Evolutionary conservation across 2,329 filamentous ascomycete genomes (phyloP).

Genomic region (Penicillium sp.): DNA sequence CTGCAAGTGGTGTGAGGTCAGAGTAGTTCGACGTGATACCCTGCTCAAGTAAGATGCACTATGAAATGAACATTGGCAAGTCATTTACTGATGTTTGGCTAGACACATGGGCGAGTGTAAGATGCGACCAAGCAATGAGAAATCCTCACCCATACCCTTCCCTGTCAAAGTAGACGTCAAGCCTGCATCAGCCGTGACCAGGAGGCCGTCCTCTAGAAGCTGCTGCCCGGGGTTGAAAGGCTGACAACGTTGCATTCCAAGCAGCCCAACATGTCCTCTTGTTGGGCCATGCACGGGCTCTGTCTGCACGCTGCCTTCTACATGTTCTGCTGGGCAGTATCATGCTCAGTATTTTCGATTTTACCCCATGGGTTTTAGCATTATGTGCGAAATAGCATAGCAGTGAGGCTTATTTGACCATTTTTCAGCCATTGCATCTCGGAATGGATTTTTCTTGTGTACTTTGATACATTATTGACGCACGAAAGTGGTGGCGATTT

Average conservation of each 20-base stretch:
- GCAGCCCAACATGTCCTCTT: not conserved
- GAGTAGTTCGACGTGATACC: conserved; percentile 15
- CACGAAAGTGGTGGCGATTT: not conserved
- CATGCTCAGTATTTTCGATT: not conserved
- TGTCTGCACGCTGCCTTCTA: not conserved
- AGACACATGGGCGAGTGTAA: conserved; percentile 11
- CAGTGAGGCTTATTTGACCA: conserved; percentile 5
- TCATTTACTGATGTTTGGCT: not conserved
- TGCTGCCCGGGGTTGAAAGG: not conserved
- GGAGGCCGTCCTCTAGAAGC: not conserved
- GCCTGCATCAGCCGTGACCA: not conserved
- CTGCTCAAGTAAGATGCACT: conserved; percentile 11
- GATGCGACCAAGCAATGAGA: not conserved
- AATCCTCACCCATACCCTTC: not conserved
- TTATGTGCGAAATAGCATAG: not conserved
- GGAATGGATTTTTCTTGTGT: not conserved
- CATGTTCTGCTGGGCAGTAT: conserved; percentile 4
- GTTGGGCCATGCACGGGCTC: not conserved
- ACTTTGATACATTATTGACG: conserved; percentile 5
- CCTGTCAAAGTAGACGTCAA: not conserved
- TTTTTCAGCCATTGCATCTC: conserved; percentile 1
- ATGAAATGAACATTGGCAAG: not conserved
- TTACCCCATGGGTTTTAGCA: not conserved
- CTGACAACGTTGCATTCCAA: not conserved
- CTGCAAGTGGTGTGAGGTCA: conserved; percentile 16